A percentile compares a stretch with the other conserved stretches of the same genome.
These are phyloP conservation scores for Barbatosphaeria neglecta DNA, from an alignment of 495 filamentous ascomycete genomes.

Conservation along the genomic window DNA sequence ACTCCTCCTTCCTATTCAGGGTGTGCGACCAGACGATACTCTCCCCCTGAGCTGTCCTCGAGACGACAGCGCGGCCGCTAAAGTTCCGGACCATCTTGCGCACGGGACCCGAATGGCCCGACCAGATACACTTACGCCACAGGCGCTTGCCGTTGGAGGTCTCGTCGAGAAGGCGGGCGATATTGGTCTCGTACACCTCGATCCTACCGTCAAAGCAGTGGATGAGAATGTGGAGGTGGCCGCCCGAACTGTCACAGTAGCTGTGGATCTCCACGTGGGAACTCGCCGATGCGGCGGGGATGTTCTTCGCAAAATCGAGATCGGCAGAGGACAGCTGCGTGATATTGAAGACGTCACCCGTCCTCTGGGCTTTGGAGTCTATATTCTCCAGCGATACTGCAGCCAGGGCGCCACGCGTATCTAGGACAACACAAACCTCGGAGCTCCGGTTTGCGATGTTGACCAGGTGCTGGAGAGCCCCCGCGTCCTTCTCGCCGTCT, in stretches of 20 bases:
- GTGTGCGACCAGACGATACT: slow-evolving; percentile 73
- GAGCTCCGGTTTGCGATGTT: slow-evolving; percentile 77
- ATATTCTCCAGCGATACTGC: slow-evolving; percentile 92
- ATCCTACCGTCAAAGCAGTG: slow-evolving; percentile 83
- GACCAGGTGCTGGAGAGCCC: slow-evolving; percentile 70
- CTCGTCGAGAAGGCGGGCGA: slow-evolving; percentile 76
- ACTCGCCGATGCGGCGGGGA: slow-evolving; percentile 21
- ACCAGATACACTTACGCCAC: slow-evolving; percentile 51
- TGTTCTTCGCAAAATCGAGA: slow-evolving; percentile 48
- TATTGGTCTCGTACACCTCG: slow-evolving; percentile 64
- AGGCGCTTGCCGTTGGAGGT: slow-evolving; percentile 54
- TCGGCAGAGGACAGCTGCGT: slow-evolving; percentile 58
- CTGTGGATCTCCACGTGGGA: slow-evolving; percentile 57
- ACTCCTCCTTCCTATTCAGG: slow-evolving; percentile 26
- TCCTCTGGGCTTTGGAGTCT: slow-evolving; percentile 57
- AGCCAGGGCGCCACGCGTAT: slow-evolving; percentile 77
- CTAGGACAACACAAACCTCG: slow-evolving; percentile 77
- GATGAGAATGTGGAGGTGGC: slow-evolving; percentile 61
- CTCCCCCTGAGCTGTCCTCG: slow-evolving; percentile 67
- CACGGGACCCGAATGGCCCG: slow-evolving; percentile 70
- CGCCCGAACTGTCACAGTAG: slow-evolving; percentile 52
- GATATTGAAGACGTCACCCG: slow-evolving; percentile 74
- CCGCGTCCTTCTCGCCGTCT: slow-evolving; percentile 47
- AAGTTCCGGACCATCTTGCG: slow-evolving; percentile 78
- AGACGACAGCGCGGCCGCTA: slow-evolving; percentile 67